Evolutionary conservation across 306 rosid species (phyloP), one percentile per base, ranked within the genome.

Genomic region (Glycine tomentella): DNA sequence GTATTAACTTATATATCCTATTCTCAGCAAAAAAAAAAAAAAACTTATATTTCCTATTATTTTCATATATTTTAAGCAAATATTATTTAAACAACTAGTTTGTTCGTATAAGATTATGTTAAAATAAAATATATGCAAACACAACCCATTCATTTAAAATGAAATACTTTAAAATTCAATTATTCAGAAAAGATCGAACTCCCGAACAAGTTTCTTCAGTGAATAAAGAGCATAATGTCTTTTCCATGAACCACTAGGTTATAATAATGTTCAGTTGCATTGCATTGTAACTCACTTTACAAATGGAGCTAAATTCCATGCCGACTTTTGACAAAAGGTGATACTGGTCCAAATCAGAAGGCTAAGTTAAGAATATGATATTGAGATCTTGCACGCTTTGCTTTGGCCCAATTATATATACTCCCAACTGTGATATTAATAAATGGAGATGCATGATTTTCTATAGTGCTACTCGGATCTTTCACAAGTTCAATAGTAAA

Each of bases 161-260:
- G 33, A 56, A 57, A 16, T 57, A 1, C 8, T 17, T 58, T 20
- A 20, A 9, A 25, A 13, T 58, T 58, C 7, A 25, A 0, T 25
- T 25, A 42, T 42, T 42, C 46, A 8, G 9, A 46, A n/a, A 62
- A 62, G 68, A 25, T 25, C 31, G 45, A 33, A 11, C 31, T 62
- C 45, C 42, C 9, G 45, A 14, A 25, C 31, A 36, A 8, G 50
- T 3, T n/a, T 36, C 13, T 65, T 15, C 52, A n/a, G 2, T 38
- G 71, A 38, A 65, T 65, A 65, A 38, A 65, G 49, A 36, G 14
- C 15, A 65, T 38, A 42, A 67, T 67, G 52, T 67, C 72, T 67
- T 40, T 67, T 40, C 72, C 33, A 16, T 67, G 72, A 52, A 42
- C 72, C 52, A 42, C 52, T 52, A 34, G 33, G 34, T 9, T 67